Evolutionary conservation across 2,329 filamentous ascomycete species (phyloP).

Genomic region (Sporothrix luriei): DNA sequence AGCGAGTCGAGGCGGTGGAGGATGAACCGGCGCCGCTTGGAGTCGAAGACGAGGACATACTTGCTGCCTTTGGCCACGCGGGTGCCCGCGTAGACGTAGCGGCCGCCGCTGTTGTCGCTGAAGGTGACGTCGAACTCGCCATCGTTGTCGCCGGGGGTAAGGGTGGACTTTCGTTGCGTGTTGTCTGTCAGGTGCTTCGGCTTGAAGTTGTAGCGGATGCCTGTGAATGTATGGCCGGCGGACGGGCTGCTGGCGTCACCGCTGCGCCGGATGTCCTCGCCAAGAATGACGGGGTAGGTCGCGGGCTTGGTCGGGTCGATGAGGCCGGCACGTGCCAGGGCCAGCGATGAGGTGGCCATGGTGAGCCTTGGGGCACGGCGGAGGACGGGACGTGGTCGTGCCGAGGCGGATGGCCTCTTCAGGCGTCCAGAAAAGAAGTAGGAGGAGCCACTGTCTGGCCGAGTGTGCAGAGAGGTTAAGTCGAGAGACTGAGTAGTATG

Average conservation of each 20-base stretch:
- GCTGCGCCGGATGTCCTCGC: constrained; percentile 56
- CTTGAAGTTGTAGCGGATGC: constrained; percentile 66
- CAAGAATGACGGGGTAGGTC: constrained; percentile 65
- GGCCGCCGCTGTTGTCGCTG: constrained; percentile 54
- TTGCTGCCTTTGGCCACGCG: constrained; percentile 59
- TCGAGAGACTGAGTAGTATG: not conserved
- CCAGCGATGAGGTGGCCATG: constrained; percentile 37
- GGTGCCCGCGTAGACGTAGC: constrained; percentile 63
- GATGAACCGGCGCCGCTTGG: constrained; percentile 72
- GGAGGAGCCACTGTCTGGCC: not conserved
- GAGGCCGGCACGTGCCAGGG: constrained; percentile 39
- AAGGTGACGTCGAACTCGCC: constrained; percentile 60
- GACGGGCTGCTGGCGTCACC: constrained; percentile 49
- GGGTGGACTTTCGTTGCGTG: constrained; percentile 45
- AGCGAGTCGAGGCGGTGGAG: constrained; percentile 80
- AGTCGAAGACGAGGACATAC: constrained; percentile 75
- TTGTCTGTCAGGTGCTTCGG: constrained; percentile 54
- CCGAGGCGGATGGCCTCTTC: constrained; percentile 7
- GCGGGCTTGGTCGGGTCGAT: constrained; percentile 63
- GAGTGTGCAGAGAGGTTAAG: not conserved
- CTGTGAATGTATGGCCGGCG: constrained; percentile 61
- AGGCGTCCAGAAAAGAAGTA: constrained; percentile 3
- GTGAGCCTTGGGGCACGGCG: not conserved
- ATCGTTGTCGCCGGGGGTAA: constrained; percentile 56
- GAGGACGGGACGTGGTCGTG: not conserved